phyloP scores from a whole-genome alignment of 768 basidiomycete species.

The Suillus fuscotomentosus region DNA sequence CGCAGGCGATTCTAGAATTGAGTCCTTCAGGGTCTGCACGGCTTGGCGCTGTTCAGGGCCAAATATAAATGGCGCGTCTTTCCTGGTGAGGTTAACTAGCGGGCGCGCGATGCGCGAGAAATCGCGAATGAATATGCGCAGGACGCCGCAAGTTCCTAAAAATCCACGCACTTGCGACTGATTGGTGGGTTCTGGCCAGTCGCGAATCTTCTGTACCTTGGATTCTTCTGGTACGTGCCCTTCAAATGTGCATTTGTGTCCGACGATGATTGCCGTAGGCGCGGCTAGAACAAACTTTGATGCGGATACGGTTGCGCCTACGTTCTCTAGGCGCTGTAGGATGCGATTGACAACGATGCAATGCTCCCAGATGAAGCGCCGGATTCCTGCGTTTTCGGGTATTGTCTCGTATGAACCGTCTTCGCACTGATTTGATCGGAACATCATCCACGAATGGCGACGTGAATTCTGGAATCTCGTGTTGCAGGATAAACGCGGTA shows the following conservation, averaged over 20 bases:
- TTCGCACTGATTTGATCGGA: too few species aligned
- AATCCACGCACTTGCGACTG: conserved; percentile 21
- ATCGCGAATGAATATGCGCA: conserved; percentile 29
- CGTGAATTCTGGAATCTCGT: too few species aligned
- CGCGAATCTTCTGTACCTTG: conserved; percentile 23
- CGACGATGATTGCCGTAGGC: conserved; percentile 26
- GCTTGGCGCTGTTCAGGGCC: neutral
- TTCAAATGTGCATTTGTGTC: conserved; percentile 36
- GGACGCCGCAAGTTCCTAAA: conserved; percentile 24
- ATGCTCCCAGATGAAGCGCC: conserved; percentile 40
- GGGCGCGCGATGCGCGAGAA: conserved; percentile 21
- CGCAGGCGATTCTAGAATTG: too few species aligned
- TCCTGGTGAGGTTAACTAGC: conserved; percentile 24
- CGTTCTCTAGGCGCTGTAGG: conserved; percentile 34
- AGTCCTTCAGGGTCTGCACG: too few species aligned
- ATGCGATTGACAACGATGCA: conserved; percentile 34
- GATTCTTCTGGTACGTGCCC: conserved; percentile 29
- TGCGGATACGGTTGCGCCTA: conserved; percentile 35
- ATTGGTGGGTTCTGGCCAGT: conserved; percentile 26
- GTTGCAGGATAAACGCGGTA: too few species aligned
- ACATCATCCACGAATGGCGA: too few species aligned
- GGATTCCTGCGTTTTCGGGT: conserved; percentile 34
- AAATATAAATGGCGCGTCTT: conserved; percentile 24
- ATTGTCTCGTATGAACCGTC: conserved; percentile 35
- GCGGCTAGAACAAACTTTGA: conserved; percentile 23